Base-by-base conservation (phyloP, 1,139 yeast species). In the Ogataea hybrid region DNA sequence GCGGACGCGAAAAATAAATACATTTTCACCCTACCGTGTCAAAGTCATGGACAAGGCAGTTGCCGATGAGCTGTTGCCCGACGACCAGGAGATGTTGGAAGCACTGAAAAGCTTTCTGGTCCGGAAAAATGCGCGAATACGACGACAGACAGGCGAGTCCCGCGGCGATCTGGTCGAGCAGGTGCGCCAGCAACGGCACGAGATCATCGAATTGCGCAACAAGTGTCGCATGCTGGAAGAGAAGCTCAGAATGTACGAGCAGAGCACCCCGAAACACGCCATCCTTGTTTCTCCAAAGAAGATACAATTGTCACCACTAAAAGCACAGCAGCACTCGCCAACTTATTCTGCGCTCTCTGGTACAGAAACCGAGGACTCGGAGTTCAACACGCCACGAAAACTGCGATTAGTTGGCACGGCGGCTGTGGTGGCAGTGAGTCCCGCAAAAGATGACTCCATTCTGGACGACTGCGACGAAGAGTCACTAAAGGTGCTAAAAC, bases 321-420 rank as follows among this genome's bases (percentile, higher is more conserved):
- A 29, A n/a, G 8, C 21, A 4, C 21, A 14, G 18, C 35, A 23
- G 23, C n/a, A 15, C 14, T 38, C 41, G n/a, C 41, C 41, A 21
- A 11, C 37, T 10, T 32, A 32, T 16, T 20, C 37, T 4, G 28
- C 28, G 8, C 35, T 39, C 2, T 44, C 48, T 9, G 48, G 37
- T 25, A 42, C 48, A n/a, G 48, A 44, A 28, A 44, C 48, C 6
- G 48, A 44, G 16, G 46, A 39, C 17, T 44, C 45, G 5, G 38
- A 30, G 20, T 27, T n/a, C 12, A 25, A 12, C 21, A 39, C 39
- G 7, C 39, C 39, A 2, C 27, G 17, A 12, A 39, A 39, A 23
- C 14, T 39, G 21, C 38, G 33, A 15, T n/a, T 23, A 21, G 27
- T 25, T 11, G 17, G 12, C 25, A 10, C 9, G n/a, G 32, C 21